Evolutionary conservation across 768 basidiomycete genomes (phyloP), one percentile per base, ranked within the genome.

Genomic region (Multifurca ochricompacta): DNA sequence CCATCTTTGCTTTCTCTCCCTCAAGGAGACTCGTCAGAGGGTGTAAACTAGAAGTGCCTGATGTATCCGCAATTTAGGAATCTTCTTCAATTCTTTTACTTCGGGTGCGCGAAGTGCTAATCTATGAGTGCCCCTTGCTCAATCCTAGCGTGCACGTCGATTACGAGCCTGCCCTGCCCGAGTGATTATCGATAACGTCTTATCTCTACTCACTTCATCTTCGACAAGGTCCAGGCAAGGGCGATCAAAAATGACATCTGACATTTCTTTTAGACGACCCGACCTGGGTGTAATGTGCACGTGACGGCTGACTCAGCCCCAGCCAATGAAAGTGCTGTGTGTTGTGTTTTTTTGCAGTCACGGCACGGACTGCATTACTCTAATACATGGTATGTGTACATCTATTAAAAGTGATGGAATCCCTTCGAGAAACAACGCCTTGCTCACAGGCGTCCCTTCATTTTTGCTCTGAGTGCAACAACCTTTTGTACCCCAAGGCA

Each of bases 381-480:
- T 16, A 19, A 37, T 34, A 42, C 44, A 56, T 56, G 55, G 55
- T 46, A 56, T 4, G 55, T 6, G 19, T 25, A 7, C 21, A 13
- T 30, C 27, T 42, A 5, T 31, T 11, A 27, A 10, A 4, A 2
- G 10, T 21, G 10, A 35, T 21, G 8, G 18, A 32, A 16, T 48
- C 4, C 2, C 4, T 14, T 25, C 3, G 3, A 31, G 5, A 7
- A 14, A 30, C 50, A 8, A 35, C 44, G 2, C 19, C 5, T 41
- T 50, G n/a, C 23, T 8, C 9, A 7, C 49, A 91, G 88, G 83
- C 89, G 10, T 87, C 87, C 2, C 80, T 95, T 27, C 83, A 89
- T 62, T 95, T 95, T 70, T 95, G 92, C 64, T 84, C 82, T 35
- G 92, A 95, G 75, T 95, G 92, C 76, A 93, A 94, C 73, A 95